Percentiles rank a stretch among this genome's conserved stretches.
Evolutionary conservation across 2,329 filamentous ascomycete species (phyloP).

Genomic region (Exutisphaerella laricina): DNA sequence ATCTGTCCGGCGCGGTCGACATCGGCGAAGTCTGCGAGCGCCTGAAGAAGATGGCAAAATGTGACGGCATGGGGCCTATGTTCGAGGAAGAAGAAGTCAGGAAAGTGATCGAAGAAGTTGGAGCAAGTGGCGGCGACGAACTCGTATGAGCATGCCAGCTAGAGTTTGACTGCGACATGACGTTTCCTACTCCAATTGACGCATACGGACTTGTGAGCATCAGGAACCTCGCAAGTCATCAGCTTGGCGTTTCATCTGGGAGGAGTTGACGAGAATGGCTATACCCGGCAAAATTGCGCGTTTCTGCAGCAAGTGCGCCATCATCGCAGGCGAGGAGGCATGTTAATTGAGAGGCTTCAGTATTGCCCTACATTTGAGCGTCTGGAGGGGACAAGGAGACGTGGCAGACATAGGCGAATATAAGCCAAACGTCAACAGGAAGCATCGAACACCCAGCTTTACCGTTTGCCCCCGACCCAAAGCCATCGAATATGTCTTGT

Average conservation of each 20-base stretch:
- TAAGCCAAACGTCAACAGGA: no score
- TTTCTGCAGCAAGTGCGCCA: background rate
- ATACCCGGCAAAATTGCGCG: constrained; percentile 15
- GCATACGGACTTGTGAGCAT: background rate
- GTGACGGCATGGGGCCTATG: constrained; percentile 79
- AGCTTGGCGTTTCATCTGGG: constrained; percentile 1
- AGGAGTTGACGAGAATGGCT: constrained; percentile 5
- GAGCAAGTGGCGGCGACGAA: constrained; percentile 71
- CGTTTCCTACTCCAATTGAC: background rate
- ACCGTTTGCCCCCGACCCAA: background rate
- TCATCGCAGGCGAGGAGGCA: constrained; percentile 4
- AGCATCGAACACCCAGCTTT: no score
- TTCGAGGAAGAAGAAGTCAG: constrained; percentile 73
- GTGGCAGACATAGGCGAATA: constrained; percentile 5
- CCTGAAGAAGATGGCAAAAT: constrained; percentile 68
- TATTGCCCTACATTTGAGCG: background rate
- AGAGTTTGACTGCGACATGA: background rate
- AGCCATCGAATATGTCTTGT: background rate
- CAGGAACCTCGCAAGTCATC: background rate
- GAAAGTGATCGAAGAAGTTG: constrained; percentile 71
- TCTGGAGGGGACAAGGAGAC: background rate
- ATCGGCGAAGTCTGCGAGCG: constrained; percentile 74
- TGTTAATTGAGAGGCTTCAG: constrained; percentile 3
- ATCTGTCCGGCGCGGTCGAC: constrained; percentile 71
- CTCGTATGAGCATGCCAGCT: constrained; percentile 39